Conservation (phyloP, 495 filamentous ascomycete genomes). For the Tuber brumale region DNA sequence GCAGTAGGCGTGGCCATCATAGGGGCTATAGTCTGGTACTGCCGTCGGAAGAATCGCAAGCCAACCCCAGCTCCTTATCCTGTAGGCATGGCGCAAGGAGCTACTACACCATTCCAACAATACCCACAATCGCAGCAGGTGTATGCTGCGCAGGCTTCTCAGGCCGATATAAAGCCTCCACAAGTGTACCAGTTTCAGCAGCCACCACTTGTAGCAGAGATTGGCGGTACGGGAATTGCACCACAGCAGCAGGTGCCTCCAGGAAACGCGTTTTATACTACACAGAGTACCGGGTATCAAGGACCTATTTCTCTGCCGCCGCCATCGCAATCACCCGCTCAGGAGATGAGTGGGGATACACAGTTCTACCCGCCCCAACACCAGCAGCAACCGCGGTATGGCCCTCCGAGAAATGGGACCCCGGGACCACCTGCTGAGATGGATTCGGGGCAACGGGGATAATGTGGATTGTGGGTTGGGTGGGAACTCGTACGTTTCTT, state of each 20-base stretch:
- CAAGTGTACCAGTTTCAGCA: not conserved
- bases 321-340: not conserved
- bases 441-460: not conserved
- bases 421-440: not conserved
- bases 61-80: not conserved
- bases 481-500: not conserved
- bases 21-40: slow-evolving; percentile 3
- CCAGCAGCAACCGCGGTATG: not conserved
- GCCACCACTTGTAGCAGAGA: not conserved
- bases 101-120: not conserved
- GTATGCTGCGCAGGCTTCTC: not conserved
- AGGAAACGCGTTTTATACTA: not conserved
- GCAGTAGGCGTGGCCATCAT: not conserved
- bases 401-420: not conserved
- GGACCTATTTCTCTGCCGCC: not conserved
- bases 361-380: not conserved
- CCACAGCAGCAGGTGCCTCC: not conserved
- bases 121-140: not conserved
- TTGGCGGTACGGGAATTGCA: not conserved
- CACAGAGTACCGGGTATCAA: not conserved
- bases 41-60: slow-evolving; percentile 9
- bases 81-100: not conserved
- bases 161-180: not conserved
- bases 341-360: not conserved
- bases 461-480: not conserved